Evolutionary conservation across 192 early-diverging fungal species (phyloP).

Genomic region (Chytriomyces hyalinus): DNA sequence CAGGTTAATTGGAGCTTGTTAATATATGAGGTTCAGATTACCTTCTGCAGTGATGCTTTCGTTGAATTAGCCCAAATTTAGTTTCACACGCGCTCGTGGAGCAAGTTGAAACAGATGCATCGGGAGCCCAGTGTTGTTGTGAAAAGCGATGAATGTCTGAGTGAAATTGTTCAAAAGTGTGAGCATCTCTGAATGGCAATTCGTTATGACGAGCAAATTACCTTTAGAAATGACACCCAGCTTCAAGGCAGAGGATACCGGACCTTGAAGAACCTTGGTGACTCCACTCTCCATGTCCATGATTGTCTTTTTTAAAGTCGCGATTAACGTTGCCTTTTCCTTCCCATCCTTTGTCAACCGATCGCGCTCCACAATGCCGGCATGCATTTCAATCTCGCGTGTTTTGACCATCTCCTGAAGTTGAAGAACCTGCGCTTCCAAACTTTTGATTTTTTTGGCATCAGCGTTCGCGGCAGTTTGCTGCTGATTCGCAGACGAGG

Average conservation of each 20-base stretch:
- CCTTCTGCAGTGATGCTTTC: conserved; percentile 26
- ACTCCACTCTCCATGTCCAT: conserved; percentile 2
- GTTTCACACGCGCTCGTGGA: conserved; percentile 1
- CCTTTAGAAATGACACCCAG: conserved; percentile 28
- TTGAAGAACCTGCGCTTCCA: conserved; percentile 12
- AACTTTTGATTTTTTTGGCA: background rate
- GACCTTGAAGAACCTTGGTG: background rate
- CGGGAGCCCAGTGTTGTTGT: conserved; percentile 18
- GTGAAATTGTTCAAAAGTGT: background rate
- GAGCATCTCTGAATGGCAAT: background rate
- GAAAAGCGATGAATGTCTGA: conserved; percentile 22
- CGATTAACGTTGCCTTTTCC: conserved; percentile 5
- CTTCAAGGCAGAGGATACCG: background rate
- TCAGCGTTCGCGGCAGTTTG: background rate
- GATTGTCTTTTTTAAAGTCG: background rate
- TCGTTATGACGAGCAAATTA: background rate
- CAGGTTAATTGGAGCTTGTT: background rate
- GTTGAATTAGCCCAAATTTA: conserved; percentile 9
- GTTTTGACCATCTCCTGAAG: conserved; percentile 1
- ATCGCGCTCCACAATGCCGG: background rate
- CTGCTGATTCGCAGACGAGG: background rate
- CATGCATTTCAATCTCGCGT: conserved; percentile 7
- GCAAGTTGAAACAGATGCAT: conserved; percentile 2
- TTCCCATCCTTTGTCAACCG: background rate
- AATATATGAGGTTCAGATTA: background rate